These are phyloP conservation scores for Pseudozyma thailandica DNA, from an alignment of 1,284 basidiomycete genomes.

Conservation along the genomic window DNA sequence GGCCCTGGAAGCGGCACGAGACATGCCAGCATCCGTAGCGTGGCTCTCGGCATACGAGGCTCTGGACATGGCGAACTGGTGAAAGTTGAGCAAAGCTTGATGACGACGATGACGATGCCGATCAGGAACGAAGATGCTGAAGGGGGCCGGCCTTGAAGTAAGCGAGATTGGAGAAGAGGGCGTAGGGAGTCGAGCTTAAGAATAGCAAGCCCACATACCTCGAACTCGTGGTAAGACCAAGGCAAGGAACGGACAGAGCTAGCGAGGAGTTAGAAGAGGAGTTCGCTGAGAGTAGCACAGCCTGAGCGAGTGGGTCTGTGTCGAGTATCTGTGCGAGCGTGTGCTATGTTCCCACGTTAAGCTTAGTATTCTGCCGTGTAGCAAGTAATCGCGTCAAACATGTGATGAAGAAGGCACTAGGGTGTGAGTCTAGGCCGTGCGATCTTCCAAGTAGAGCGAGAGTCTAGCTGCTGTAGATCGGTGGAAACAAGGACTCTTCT, in stretches of 20 bases:
- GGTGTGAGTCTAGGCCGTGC: too few relatives aligned
- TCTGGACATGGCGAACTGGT: conserved; percentile 8
- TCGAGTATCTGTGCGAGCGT: too few relatives aligned
- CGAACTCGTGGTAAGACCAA: not conserved
- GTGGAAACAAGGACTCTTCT: too few relatives aligned
- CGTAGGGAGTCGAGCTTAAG: not conserved
- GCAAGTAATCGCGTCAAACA: too few relatives aligned
- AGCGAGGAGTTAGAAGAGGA: not conserved
- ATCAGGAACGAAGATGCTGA: not conserved
- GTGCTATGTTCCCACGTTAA: too few relatives aligned
- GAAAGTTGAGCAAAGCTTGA: not conserved
- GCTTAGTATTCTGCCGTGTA: too few relatives aligned
- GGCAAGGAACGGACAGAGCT: not conserved
- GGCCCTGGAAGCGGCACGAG: conserved; percentile 30
- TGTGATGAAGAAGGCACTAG: too few relatives aligned
- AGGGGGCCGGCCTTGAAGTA: not conserved
- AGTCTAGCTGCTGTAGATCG: too few relatives aligned
- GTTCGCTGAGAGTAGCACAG: too few relatives aligned
- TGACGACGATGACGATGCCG: not conserved
- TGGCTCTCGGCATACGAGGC: conserved; percentile 22
- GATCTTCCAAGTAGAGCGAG: too few relatives aligned
- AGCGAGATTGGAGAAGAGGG: not conserved
- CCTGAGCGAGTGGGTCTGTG: too few relatives aligned
- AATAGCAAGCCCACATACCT: conserved; percentile 7
- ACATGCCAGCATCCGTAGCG: conserved; percentile 25